These are phyloP conservation scores for Rosa lucieae DNA, from an alignment of 306 rosid species.

Conservation along the genomic window DNA sequence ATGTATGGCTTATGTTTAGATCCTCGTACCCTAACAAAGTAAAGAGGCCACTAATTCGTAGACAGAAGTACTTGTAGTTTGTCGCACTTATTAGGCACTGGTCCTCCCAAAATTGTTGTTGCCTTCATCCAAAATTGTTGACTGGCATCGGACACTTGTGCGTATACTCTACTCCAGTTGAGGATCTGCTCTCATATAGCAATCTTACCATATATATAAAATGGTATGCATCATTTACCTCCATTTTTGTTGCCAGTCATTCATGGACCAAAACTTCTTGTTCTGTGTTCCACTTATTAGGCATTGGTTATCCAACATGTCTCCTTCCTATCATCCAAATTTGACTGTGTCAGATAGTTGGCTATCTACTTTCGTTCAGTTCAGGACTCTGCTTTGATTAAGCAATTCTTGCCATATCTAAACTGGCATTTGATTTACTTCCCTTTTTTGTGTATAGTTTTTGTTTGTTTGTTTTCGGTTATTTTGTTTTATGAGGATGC, in stretches of 20 bases:
- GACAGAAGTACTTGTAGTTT: background rate
- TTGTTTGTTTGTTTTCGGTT: background rate
- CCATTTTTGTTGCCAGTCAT: background rate
- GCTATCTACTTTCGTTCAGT: background rate
- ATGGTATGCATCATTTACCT: background rate
- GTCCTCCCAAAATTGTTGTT: background rate
- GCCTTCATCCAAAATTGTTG: background rate
- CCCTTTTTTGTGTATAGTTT: background rate
- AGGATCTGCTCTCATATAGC: background rate
- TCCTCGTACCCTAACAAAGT: background rate
- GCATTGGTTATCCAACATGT: background rate
- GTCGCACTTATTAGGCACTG: background rate
- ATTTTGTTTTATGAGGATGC: background rate
- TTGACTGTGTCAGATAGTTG: background rate
- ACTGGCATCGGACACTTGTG: background rate
- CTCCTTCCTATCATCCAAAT: background rate
- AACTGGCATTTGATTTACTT: background rate
- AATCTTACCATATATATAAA: constrained; percentile 11
- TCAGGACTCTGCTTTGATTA: background rate
- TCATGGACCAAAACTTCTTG: background rate
- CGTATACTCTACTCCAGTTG: background rate
- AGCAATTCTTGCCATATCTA: background rate
- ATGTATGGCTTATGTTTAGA: background rate
- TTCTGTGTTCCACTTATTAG: background rate
- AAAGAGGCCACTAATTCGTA: background rate